These are phyloP conservation scores for Antrodiella citrinella DNA, from an alignment of 768 basidiomycete species.

Conservation along the genomic window DNA sequence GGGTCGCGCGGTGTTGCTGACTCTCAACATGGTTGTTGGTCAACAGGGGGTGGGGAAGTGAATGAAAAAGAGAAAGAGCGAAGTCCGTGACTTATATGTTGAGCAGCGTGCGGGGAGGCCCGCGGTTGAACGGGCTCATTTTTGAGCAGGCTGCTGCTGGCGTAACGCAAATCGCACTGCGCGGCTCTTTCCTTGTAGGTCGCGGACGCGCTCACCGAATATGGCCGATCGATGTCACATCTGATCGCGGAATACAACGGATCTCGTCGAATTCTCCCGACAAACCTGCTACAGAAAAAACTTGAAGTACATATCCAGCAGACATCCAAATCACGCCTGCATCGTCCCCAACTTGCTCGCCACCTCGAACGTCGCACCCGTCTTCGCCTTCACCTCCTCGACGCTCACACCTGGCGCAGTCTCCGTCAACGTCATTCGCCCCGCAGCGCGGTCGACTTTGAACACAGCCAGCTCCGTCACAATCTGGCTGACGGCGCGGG, in stretches of 20 bases:
- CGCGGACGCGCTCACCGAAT: too few species aligned
- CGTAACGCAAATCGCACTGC: too few species aligned
- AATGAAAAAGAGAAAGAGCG: too few species aligned
- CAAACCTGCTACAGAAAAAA: neutral
- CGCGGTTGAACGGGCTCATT: too few species aligned
- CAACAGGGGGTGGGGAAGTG: too few species aligned
- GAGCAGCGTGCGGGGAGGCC: neutral
- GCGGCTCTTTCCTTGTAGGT: too few species aligned
- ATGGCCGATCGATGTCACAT: too few species aligned
- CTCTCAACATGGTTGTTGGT: conserved; percentile 13
- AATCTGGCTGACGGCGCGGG: conserved; percentile 80
- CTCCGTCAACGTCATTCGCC: conserved; percentile 70
- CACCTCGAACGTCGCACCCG: conserved; percentile 74
- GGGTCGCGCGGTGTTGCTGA: conserved; percentile 10
- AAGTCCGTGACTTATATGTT: neutral
- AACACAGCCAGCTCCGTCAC: conserved; percentile 93
- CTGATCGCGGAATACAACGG: neutral
- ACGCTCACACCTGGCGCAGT: conserved; percentile 77
- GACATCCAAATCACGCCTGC: conserved; percentile 3
- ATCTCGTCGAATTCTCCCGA: neutral
- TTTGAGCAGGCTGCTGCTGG: too few species aligned
- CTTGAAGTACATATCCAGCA: neutral
- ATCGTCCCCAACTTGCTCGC: conserved; percentile 28
- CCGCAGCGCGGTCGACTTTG: conserved; percentile 70
- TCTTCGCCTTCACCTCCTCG: conserved; percentile 82